Percentiles rank a stretch among this genome's conserved stretches.
These are phyloP conservation scores for Chlorella sp. DNA, from an alignment of 139 green algal species.

Conservation along the genomic window DNA sequence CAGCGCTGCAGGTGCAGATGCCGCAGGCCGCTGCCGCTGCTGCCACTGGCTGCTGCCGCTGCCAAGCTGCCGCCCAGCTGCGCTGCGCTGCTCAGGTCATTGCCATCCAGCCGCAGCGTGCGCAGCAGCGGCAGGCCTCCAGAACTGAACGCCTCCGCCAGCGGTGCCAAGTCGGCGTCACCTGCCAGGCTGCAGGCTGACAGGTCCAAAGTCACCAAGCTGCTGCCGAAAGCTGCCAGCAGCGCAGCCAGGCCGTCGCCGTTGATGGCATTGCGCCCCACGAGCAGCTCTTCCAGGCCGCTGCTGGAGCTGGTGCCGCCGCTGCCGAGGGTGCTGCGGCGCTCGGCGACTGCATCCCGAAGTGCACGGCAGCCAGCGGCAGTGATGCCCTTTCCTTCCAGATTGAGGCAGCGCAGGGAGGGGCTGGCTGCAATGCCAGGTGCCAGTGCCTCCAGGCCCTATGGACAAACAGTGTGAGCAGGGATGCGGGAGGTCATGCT, in stretches of 20 bases:
- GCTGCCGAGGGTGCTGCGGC: not conserved
- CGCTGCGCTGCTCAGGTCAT: not conserved
- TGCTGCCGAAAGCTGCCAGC: not conserved
- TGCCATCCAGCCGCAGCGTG: slow-evolving; percentile 25
- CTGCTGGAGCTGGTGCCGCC: not conserved
- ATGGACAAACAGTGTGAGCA: not conserved
- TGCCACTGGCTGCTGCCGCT: not conserved
- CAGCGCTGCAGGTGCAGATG: slow-evolving; percentile 25
- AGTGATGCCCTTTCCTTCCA: slow-evolving; percentile 37
- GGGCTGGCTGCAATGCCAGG: slow-evolving; percentile 12
- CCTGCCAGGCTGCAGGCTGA: slow-evolving; percentile 20
- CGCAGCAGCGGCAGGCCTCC: not conserved
- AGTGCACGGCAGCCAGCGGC: slow-evolving; percentile 4
- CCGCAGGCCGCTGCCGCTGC: not conserved
- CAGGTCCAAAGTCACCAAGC: slow-evolving; percentile 3
- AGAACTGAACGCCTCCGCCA: not conserved
- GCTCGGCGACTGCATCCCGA: not conserved
- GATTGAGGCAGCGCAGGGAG: slow-evolving; percentile 6
- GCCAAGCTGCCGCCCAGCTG: not conserved
- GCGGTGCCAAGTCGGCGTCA: not conserved
- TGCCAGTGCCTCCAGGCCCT: slow-evolving; percentile 35
- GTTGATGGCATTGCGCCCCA: slow-evolving; percentile 7
- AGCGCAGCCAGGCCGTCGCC: slow-evolving; percentile 5
- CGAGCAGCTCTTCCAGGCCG: not conserved
- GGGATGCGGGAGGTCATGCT: too few relatives aligned